Evolutionary conservation across 2,329 filamentous ascomycete genomes (phyloP).

Genomic region (Alternaria tenuissima): DNA sequence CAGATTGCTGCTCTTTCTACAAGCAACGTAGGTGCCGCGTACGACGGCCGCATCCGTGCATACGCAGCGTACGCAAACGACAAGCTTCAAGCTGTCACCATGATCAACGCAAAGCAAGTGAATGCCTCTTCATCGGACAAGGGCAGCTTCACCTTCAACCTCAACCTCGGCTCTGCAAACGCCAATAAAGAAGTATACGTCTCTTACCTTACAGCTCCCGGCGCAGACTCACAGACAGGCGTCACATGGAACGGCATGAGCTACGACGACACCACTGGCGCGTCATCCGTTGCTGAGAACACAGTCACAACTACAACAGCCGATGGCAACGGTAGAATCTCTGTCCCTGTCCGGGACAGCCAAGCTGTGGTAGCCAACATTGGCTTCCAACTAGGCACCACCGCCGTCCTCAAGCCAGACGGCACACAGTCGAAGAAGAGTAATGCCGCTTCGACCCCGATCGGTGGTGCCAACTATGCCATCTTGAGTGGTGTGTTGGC

Average conservation of each 20-base stretch:
- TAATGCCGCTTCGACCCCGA: constrained; percentile 28
- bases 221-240: constrained; percentile 54
- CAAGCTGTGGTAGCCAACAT: constrained; percentile 59
- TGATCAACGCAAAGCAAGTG: constrained; percentile 58
- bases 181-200: constrained; percentile 56
- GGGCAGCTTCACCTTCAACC: constrained; percentile 51
- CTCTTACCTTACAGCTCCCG: constrained; percentile 57
- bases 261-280: constrained; percentile 55
- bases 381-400: constrained; percentile 49
- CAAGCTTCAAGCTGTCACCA: constrained; percentile 53
- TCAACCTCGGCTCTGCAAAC: constrained; percentile 53
- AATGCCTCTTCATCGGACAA: constrained; percentile 53
- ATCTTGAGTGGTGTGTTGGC: constrained; percentile 20
- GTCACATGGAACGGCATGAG: constrained; percentile 60
- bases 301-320: constrained; percentile 39
- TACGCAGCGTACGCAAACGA: constrained; percentile 58
- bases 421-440: constrained; percentile 40
- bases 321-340: constrained; percentile 32
- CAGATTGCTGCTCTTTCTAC: constrained; percentile 52
- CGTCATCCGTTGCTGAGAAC: constrained; percentile 46
- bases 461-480: constrained; percentile 19
- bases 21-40: constrained; percentile 43
- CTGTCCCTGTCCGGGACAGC: constrained; percentile 52
- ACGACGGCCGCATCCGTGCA: constrained; percentile 54
- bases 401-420: constrained; percentile 40